Evolutionary conservation across 345 rosid genomes (phyloP), one percentile per base, ranked within the genome.

Genomic region (Salix brachista): DNA sequence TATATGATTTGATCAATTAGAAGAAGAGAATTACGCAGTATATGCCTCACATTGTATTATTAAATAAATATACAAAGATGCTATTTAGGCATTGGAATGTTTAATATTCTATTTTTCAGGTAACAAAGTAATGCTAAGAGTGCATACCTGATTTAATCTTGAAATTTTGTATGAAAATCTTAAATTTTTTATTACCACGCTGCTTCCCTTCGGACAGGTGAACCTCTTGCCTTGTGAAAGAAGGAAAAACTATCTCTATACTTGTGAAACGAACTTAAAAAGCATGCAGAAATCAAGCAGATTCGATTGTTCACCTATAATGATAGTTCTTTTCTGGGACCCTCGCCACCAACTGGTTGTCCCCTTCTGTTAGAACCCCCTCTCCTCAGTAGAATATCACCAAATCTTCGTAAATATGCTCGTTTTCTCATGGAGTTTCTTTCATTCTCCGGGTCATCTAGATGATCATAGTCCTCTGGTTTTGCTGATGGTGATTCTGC

Each of bases 351-450:
- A 18, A 23, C 1, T 41, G 85, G 70, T 69, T 66, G 56, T 50
- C 85, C 89, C 72, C 84, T 86, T 75, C 81, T 83, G 60, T 87
- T 84, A 1, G 79, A 68, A 39, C 77, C 71, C 75, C 87, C 87
- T 68, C 84, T 85, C 77, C 90, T 86, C 65, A 79, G 81, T 7
- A 91, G 75, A 6, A 92, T 87, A 58, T 90, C 96, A 9, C 97
- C 89, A 74, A 96, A 91, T 77, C 94, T 91, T 62, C 90, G 78
- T 0, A 93, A 79, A 80, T 93, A 75, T 6, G 97, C 92, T 58
- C 82, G 91, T 89, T 92, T 96, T 81, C 87, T 96, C 64, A 90
- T 90, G 5, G 89, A 73, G 62, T 78, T 78, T 56, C 78, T 80
- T 14, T 89, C 97, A 37, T 74, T 80, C 39, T 92, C 99, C 13